These are phyloP conservation scores for Saccharomyces uvarum DNA, from an alignment of 1,139 yeast genomes.

Conservation along the genomic window DNA sequence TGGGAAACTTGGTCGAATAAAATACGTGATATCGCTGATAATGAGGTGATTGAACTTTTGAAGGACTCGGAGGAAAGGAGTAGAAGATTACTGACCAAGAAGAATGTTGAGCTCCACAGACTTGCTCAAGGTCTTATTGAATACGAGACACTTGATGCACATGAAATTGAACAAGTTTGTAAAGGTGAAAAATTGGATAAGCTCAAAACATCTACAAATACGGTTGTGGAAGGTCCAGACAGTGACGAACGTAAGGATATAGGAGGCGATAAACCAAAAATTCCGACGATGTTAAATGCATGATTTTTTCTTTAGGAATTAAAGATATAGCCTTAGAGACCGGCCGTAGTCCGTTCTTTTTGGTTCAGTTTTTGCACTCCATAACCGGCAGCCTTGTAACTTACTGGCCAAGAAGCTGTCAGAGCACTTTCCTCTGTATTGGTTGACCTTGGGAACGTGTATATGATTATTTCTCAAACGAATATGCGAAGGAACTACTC, in stretches of 20 bases:
- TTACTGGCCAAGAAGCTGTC: too few species aligned
- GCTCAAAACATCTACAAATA: conserved; percentile 62
- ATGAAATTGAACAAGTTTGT: conserved; percentile 81
- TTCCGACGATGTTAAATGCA: conserved; percentile 30
- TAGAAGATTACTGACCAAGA: conserved; percentile 54
- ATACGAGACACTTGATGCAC: conserved; percentile 87
- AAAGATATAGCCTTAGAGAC: background rate
- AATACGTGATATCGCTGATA: conserved; percentile 82
- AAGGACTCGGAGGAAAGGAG: conserved; percentile 75
- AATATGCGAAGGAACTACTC: too few species aligned
- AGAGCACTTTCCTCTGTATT: too few species aligned
- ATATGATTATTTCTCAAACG: too few species aligned
- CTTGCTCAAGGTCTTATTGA: conserved; percentile 90
- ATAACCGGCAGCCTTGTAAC: too few species aligned
- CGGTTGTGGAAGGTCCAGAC: conserved; percentile 57
- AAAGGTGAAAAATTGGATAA: conserved; percentile 67
- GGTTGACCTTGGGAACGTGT: too few species aligned
- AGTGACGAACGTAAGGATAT: conserved; percentile 34
- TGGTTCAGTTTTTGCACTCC: too few species aligned
- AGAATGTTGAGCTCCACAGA: conserved; percentile 66
- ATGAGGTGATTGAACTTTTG: conserved; percentile 73
- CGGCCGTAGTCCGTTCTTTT: background rate
- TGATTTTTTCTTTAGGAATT: conserved; percentile 3
- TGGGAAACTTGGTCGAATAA: conserved; percentile 94
- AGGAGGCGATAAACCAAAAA: conserved; percentile 27